A percentile compares a stretch with the other conserved stretches of the same genome.
Conservation (phyloP, 257 asterid species). For the Perilla frutescens region DNA sequence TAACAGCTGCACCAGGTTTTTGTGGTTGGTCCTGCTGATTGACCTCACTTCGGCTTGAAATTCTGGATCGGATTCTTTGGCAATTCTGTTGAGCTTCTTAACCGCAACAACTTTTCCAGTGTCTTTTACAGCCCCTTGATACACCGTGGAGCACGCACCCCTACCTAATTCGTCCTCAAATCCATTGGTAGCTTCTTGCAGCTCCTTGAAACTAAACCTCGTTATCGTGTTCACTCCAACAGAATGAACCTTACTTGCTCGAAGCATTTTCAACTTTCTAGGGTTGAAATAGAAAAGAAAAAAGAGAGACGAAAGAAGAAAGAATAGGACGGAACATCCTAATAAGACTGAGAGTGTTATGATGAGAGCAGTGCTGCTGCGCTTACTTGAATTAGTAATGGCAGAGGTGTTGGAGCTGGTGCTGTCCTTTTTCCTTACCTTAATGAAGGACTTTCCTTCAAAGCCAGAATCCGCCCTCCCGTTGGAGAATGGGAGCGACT, state of each 20-base stretch:
- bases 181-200: constrained; percentile 32
- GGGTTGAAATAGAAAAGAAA: not conserved
- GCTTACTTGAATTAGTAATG: not conserved
- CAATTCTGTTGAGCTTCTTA: constrained; percentile 46
- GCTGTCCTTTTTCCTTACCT: not conserved
- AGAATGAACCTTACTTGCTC: not conserved
- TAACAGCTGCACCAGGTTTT: constrained; percentile 51
- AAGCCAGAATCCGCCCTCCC: not conserved
- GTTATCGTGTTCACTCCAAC: constrained; percentile 21
- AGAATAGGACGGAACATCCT: constrained; percentile 9
- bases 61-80: constrained; percentile 41
- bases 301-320: not conserved
- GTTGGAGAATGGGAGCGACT: not conserved
- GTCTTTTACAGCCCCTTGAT: constrained; percentile 32
- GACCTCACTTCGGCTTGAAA: constrained; percentile 42
- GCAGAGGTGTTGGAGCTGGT: not conserved
- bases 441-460: not conserved
- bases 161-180: constrained; percentile 38
- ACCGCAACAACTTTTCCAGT: constrained; percentile 37
- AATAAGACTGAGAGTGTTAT: constrained; percentile 27
- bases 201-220: constrained; percentile 31
- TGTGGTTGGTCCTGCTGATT: constrained; percentile 55
- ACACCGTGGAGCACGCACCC: constrained; percentile 40
- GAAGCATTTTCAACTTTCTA: not conserved
- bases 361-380: constrained; percentile 19